Evolutionary conservation across 73 alveolate genomes (phyloP).

Genomic region (Urostyla sp.): DNA sequence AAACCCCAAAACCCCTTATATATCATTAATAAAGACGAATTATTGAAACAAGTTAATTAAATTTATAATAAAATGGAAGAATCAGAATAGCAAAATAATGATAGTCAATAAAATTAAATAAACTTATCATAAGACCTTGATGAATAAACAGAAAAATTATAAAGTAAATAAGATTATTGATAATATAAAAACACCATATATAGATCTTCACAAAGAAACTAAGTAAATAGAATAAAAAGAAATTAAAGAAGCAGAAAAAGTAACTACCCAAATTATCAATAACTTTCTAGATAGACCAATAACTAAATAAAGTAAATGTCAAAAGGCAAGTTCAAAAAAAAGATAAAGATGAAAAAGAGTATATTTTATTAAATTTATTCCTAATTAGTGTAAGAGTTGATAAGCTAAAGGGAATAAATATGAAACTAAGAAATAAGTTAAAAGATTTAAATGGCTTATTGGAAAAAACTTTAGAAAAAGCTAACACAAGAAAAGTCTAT

Average conservation of each 20-base stretch:
- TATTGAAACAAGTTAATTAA: no score
- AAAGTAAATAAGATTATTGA: no score
- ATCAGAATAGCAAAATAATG: no score
- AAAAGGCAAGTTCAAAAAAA: conserved; percentile 22
- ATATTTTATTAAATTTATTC: neutral
- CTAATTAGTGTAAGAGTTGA: neutral
- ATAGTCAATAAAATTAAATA: no score
- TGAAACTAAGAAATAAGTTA: conserved; percentile 31
- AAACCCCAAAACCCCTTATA: no score
- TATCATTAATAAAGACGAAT: no score
- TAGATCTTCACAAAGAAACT: conserved; percentile 17
- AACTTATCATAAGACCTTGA: no score
- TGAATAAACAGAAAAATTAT: no score
- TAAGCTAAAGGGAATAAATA: conserved; percentile 27
- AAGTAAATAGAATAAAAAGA: neutral
- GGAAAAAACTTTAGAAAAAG: conserved; percentile 51
- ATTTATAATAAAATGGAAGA: no score
- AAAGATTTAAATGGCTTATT: conserved; percentile 29
- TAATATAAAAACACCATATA: no score
- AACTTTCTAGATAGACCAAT: neutral
- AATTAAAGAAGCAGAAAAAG: conserved; percentile 32
- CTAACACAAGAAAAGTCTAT: conserved; percentile 26
- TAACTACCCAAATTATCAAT: neutral
- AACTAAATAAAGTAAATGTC: neutral
- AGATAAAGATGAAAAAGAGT: conserved; percentile 59